These are phyloP conservation scores for Eimeria falciformis DNA, from an alignment of 169 alveolate species.

Conservation along the genomic window DNA sequence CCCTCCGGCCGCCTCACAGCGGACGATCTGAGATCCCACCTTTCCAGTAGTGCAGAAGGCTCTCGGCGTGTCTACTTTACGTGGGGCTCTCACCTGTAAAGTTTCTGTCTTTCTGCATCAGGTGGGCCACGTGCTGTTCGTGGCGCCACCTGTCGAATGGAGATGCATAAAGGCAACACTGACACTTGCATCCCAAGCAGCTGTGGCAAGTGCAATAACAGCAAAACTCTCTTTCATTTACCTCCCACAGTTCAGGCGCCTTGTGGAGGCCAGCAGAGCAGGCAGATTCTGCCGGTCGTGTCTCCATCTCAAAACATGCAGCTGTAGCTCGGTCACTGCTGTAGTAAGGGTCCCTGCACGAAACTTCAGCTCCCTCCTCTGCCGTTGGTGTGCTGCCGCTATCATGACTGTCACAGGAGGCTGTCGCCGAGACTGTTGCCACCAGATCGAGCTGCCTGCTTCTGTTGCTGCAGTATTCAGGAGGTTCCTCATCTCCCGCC, in stretches of 20 bases:
- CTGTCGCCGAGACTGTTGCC: conserved; percentile 6
- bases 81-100: background rate
- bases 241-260: too few relatives aligned
- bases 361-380: too few relatives aligned
- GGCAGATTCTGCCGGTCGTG: too few relatives aligned
- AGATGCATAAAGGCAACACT: conserved; percentile 11
- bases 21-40: background rate
- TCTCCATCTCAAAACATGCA: too few relatives aligned
- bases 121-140: conserved; percentile 12
- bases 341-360: too few relatives aligned
- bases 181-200: conserved; percentile 21
- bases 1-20: background rate
- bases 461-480: background rate
- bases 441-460: too few relatives aligned
- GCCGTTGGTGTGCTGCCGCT: too few relatives aligned
- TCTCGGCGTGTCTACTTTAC: background rate
- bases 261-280: too few relatives aligned
- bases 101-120: background rate
- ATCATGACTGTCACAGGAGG: background rate
- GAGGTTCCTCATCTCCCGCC: background rate
- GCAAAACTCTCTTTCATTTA: conserved; percentile 12
- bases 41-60: background rate
- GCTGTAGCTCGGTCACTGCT: too few relatives aligned
- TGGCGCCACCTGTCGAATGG: background rate
- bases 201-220: conserved; percentile 44